Conservation (phyloP, 2,329 filamentous ascomycete species). For the Nigrospora sphaerica region DNA sequence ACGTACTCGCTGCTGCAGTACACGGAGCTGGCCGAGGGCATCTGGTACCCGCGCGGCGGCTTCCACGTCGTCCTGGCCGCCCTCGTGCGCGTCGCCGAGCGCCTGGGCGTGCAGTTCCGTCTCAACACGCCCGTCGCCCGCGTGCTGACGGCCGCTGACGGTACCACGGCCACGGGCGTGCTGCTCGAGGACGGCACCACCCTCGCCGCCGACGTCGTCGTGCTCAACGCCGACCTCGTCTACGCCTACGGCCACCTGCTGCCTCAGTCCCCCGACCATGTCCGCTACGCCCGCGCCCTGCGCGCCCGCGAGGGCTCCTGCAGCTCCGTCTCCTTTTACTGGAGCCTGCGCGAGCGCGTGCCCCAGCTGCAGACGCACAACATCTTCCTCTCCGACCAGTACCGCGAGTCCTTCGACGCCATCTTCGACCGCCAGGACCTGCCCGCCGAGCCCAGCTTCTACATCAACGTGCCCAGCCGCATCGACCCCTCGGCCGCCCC, state of each 20-base stretch:
- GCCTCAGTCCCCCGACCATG: constrained; percentile 29
- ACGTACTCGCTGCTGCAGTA: constrained; percentile 71
- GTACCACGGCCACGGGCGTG: constrained; percentile 50
- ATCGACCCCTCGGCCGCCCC: constrained; percentile 64
- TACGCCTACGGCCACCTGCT: constrained; percentile 69
- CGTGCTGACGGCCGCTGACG: constrained; percentile 45
- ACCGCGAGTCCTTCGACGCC: constrained; percentile 65
- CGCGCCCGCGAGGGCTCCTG: constrained; percentile 52
- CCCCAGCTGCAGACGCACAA: constrained; percentile 64
- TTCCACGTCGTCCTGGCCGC: constrained; percentile 61
- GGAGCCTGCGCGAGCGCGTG: constrained; percentile 54
- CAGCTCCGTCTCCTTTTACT: constrained; percentile 72
- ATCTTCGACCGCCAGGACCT: constrained; percentile 66
- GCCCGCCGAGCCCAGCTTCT: constrained; percentile 64
- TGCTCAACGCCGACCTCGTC: constrained; percentile 67
- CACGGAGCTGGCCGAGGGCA: constrained; percentile 67
- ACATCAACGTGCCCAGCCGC: constrained; percentile 68
- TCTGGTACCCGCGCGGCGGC: constrained; percentile 67
- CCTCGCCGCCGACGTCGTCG: constrained; percentile 57
- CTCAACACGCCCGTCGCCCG: constrained; percentile 50
- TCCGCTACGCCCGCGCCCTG: constrained; percentile 28
- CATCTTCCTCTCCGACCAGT: constrained; percentile 70
- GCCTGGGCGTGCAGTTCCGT: constrained; percentile 55
- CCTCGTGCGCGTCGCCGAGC: constrained; percentile 55
- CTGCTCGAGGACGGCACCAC: constrained; percentile 48